A percentile compares a stretch with the other conserved stretches of the same genome.
Evolutionary conservation across 805 yeast species (phyloP).

Genomic region (Diddensiella caesifluorescens): DNA sequence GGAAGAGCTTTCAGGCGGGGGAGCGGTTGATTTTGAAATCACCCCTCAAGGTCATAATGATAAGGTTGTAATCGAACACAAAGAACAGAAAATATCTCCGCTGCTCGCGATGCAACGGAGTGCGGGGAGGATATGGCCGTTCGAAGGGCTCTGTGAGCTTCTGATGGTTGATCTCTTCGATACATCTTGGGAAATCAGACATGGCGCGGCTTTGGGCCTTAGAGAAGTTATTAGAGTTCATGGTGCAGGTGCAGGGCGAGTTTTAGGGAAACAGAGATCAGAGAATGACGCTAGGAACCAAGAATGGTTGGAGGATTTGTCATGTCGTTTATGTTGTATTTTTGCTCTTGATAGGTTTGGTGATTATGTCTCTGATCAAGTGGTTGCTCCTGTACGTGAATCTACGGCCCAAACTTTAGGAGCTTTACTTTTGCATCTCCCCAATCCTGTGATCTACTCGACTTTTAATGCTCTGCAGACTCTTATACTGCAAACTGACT

Average conservation of each 20-base stretch:
- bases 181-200: constrained; percentile 91
- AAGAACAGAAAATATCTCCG: constrained; percentile 56
- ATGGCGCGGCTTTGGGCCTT: constrained; percentile 90
- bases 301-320: constrained; percentile 76
- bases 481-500: constrained; percentile 56
- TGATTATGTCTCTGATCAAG: constrained; percentile 95
- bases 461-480: constrained; percentile 62
- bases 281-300: constrained; percentile 65
- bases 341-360: constrained; percentile 94
- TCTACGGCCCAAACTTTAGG: constrained; percentile 94
- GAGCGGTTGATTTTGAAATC: constrained; percentile 41
- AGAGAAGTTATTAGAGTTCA: constrained; percentile 80
- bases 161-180: constrained; percentile 72
- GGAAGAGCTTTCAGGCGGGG: constrained; percentile 26
- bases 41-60: constrained; percentile 77
- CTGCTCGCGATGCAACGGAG: constrained; percentile 65
- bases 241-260: constrained; percentile 80
- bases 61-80: constrained; percentile 79
- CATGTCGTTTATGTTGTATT: constrained; percentile 76
- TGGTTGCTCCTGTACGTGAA: constrained; percentile 96
- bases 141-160: constrained; percentile 86
- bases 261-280: constrained; percentile 51
- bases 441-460: constrained; percentile 49
- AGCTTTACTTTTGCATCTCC: constrained; percentile 73
- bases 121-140: constrained; percentile 82